phyloP scores from a whole-genome alignment of 257 asterid genomes.

The Nicotiana otophora region DNA sequence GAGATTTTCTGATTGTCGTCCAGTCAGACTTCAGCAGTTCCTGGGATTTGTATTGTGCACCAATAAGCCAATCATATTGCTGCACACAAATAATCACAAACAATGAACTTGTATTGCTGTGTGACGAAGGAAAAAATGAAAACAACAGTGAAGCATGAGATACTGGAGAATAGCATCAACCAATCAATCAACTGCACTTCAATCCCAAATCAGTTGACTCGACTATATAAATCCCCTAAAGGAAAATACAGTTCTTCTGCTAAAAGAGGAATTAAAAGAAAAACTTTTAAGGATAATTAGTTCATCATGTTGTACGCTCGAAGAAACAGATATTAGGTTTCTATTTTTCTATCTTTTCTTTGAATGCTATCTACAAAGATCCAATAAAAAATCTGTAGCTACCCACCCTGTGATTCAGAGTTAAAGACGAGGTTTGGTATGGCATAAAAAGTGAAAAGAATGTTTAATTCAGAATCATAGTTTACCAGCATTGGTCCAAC shows the following conservation, averaged over 20 bases:
- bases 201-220: neutral
- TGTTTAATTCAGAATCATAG: conserved; percentile 12
- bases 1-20: conserved; percentile 79
- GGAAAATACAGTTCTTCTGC: neutral
- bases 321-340: neutral
- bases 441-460: neutral
- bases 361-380: neutral
- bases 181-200: neutral
- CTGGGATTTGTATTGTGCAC: conserved; percentile 86
- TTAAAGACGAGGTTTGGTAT: neutral
- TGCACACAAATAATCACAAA: conserved; percentile 27
- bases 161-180: neutral
- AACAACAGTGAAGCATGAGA: neutral
- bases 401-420: neutral
- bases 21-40: conserved; percentile 90
- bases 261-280: neutral
- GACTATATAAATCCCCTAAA: neutral
- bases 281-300: neutral
- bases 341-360: neutral
- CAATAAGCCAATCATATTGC: conserved; percentile 99
- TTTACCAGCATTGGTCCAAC: conserved; percentile 92
- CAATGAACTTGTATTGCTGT: neutral
- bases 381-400: neutral
- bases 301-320: neutral
- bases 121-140: neutral